phyloP scores from a whole-genome alignment of 2,329 filamentous ascomycete genomes.

The Pestalotiopsis fici region DNA sequence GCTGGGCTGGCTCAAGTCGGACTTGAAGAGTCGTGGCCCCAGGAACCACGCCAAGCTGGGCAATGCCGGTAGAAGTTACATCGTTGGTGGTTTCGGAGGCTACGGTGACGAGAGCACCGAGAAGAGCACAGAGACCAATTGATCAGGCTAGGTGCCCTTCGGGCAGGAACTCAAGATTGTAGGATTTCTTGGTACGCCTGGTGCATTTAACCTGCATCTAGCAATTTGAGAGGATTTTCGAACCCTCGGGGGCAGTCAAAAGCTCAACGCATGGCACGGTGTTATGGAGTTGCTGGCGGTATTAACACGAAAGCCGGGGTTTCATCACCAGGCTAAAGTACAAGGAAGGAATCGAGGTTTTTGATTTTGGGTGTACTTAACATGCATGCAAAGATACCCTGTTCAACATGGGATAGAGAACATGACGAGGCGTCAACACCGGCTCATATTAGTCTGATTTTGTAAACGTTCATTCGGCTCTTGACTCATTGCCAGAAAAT shows the following conservation, averaged over 20 bases:
- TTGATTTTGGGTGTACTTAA: slow-evolving; percentile 6
- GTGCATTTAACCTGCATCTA: background rate
- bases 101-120: slow-evolving; percentile 52
- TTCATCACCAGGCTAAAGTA: slow-evolving; percentile 9
- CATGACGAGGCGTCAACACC: background rate
- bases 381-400: slow-evolving; percentile 25
- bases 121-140: slow-evolving; percentile 3
- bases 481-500: too few species aligned
- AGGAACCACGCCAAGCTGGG: slow-evolving; percentile 58
- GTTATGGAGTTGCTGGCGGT: background rate
- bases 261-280: slow-evolving; percentile 3
- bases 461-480: background rate
- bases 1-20: slow-evolving; percentile 80
- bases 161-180: background rate
- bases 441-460: background rate
- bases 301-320: background rate
- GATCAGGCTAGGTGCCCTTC: slow-evolving; percentile 24
- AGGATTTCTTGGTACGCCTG: background rate
- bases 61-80: slow-evolving; percentile 67
- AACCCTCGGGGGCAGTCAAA: background rate
- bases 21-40: slow-evolving; percentile 78
- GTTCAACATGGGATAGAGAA: slow-evolving; percentile 29
- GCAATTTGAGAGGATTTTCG: background rate
- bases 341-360: background rate
- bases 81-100: slow-evolving; percentile 52